phyloP scores from a whole-genome alignment of 169 alveolate genomes.

The Theileria annulata region DNA sequence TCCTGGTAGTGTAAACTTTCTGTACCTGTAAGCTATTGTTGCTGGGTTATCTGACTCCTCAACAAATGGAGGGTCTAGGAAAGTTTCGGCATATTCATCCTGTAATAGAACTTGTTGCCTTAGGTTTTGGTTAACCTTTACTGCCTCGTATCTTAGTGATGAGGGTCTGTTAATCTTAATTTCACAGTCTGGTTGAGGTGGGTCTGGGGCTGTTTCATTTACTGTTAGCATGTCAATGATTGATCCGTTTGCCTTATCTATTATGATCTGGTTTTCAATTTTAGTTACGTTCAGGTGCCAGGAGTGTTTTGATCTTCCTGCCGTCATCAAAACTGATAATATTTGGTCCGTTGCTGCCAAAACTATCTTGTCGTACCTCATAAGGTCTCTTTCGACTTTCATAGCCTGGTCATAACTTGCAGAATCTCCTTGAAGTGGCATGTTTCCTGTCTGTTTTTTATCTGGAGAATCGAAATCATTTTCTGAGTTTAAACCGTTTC shows the following conservation, averaged over 20 bases:
- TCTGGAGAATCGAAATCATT: constrained; percentile 37
- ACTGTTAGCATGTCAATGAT: constrained; percentile 87
- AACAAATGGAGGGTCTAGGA: constrained; percentile 74
- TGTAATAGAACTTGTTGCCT: constrained; percentile 82
- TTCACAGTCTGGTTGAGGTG: constrained; percentile 88
- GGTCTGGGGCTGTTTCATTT: constrained; percentile 87
- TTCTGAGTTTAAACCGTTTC: neutral
- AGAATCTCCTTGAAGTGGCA: constrained; percentile 38
- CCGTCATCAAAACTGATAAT: constrained; percentile 85
- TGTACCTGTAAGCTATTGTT: constrained; percentile 83
- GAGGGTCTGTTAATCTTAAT: constrained; percentile 87
- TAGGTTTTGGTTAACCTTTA: constrained; percentile 84
- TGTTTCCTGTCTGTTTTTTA: constrained; percentile 34
- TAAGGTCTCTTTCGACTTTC: constrained; percentile 30
- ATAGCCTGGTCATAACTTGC: constrained; percentile 26
- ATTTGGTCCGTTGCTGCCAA: constrained; percentile 89
- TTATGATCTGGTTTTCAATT: constrained; percentile 82
- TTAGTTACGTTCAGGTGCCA: constrained; percentile 87
- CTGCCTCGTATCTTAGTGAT: constrained; percentile 86
- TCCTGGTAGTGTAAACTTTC: constrained; percentile 83
- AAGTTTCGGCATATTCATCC: constrained; percentile 69
- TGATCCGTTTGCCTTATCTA: constrained; percentile 90
- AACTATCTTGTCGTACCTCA: constrained; percentile 65
- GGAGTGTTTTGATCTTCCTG: constrained; percentile 86
- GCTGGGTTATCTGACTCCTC: constrained; percentile 77